Evolutionary conservation across 164 flowering plant genomes (phyloP), one percentile per base, ranked within the genome.

Genomic region (Vitis labrusca): DNA sequence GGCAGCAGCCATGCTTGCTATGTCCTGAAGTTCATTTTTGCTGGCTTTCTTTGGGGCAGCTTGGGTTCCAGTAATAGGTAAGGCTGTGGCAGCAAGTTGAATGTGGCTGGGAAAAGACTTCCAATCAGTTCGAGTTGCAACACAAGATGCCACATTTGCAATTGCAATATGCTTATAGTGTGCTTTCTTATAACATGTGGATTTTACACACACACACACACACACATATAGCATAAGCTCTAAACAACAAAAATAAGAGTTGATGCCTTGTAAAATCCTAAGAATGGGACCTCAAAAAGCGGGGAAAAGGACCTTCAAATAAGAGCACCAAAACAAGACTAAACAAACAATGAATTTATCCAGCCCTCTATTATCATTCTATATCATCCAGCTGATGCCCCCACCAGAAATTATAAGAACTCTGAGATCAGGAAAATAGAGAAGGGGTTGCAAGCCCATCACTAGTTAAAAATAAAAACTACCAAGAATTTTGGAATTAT

Each of bases 81-180:
- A 82, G 58, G 94, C 81, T 32, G 88, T 89, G 8, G 97, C 99
- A 70, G 97, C 95, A 56, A 92, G 87, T 77, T 92, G 97, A 78
- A 94, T 71, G 71, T 91, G 97, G 82, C 99, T 94, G 95, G 63
- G 67, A 75, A 69, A 72, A 71, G 1, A 29, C 14, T 60, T 50
- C 44, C 44, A 37, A 37, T 6, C 44, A 37, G 44, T 37, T 37
- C 0, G 2, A 37, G 44, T 37, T 37, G 44, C 44, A 23, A 1
- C 27, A 23, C 27, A 1, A 23, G 27, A 23, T 1, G 44, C 44
- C 44, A 37, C 44, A 37, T 37, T 3, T 15, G 19, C 3, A 10
- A 9, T 3, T 15, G 19, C 4, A 10, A 15, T 16, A 61, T 60
- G 10, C 50, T 61, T 61, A 44, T 10, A 10, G 37, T 27, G 37